phyloP scores from a whole-genome alignment of 495 filamentous ascomycete species.

The Penicillium simplicissimum region DNA sequence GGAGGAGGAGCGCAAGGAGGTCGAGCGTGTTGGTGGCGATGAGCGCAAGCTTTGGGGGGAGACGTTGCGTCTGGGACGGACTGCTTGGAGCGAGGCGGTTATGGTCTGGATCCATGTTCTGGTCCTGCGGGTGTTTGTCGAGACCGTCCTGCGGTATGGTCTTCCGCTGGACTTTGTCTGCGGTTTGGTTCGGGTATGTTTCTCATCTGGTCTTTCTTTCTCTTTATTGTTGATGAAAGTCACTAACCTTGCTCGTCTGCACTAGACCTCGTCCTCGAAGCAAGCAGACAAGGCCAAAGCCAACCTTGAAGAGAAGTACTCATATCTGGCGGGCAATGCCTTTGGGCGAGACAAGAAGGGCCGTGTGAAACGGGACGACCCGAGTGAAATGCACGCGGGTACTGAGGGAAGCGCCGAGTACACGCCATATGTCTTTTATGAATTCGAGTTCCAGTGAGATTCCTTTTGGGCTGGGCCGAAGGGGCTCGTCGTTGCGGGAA shows the following conservation, averaged over 20 bases:
- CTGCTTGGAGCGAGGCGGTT: slow-evolving; percentile 88
- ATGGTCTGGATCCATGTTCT: slow-evolving; percentile 95
- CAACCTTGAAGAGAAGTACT: slow-evolving; percentile 81
- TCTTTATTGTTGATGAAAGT: background rate
- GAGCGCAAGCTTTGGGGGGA: slow-evolving; percentile 89
- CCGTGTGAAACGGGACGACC: slow-evolving; percentile 83
- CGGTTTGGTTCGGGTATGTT: slow-evolving; percentile 76
- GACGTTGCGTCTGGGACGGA: slow-evolving; percentile 80
- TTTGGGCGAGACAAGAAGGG: slow-evolving; percentile 95
- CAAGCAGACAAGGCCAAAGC: slow-evolving; percentile 76
- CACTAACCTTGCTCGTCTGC: slow-evolving; percentile 1
- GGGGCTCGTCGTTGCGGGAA: background rate
- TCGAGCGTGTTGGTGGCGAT: slow-evolving; percentile 73
- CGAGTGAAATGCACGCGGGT: slow-evolving; percentile 76
- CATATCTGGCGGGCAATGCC: slow-evolving; percentile 91
- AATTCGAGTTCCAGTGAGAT: slow-evolving; percentile 71
- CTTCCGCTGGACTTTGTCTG: slow-evolving; percentile 85
- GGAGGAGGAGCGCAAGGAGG: slow-evolving; percentile 83
- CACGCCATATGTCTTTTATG: slow-evolving; percentile 95
- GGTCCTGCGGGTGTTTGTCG: slow-evolving; percentile 90
- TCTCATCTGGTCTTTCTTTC: background rate
- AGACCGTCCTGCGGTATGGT: slow-evolving; percentile 93
- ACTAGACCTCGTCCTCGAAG: slow-evolving; percentile 74
- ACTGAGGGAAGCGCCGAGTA: slow-evolving; percentile 78
- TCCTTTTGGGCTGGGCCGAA: background rate